These are phyloP conservation scores for Fusarium papillatum DNA, from an alignment of 2,329 filamentous ascomycete genomes.

Conservation along the genomic window DNA sequence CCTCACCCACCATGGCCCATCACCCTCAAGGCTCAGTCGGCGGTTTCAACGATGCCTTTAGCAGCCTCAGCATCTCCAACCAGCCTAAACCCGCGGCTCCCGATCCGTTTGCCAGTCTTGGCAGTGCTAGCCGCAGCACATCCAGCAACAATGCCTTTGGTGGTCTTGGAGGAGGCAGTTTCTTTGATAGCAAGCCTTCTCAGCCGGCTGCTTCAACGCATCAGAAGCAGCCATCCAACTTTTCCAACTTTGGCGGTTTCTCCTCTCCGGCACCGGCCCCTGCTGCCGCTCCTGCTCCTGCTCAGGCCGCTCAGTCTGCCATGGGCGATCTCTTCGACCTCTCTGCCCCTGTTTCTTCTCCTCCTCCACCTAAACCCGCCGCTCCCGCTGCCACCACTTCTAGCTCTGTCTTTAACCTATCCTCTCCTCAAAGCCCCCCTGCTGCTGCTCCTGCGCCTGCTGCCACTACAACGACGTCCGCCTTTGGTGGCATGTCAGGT, in stretches of 20 bases:
- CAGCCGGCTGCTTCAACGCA: constrained; percentile 65
- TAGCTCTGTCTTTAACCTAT: constrained; percentile 87
- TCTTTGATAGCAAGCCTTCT: constrained; percentile 83
- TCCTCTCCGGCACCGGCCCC: constrained; percentile 56
- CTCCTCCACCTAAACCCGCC: constrained; percentile 53
- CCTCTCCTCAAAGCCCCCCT: constrained; percentile 63
- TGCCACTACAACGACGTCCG: constrained; percentile 46
- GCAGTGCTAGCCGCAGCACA: constrained; percentile 49
- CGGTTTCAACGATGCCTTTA: constrained; percentile 83
- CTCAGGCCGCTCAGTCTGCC: constrained; percentile 63
- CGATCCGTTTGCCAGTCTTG: constrained; percentile 74
- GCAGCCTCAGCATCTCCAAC: constrained; percentile 60
- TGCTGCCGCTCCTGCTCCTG: constrained; percentile 47
- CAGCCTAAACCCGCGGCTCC: constrained; percentile 57
- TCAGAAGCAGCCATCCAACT: constrained; percentile 66
- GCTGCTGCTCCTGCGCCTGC: constrained; percentile 56
- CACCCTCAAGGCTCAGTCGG: constrained; percentile 65
- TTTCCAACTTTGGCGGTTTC: constrained; percentile 75
- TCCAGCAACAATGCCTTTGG: constrained; percentile 60
- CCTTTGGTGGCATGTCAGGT: constrained; percentile 57
- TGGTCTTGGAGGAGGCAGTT: constrained; percentile 78
- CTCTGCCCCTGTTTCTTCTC: constrained; percentile 64
- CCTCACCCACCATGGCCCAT: constrained; percentile 67
- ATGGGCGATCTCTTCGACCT: constrained; percentile 90
- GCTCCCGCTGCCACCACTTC: constrained; percentile 56